Conservation (phyloP, 129 eudicot species). For the Oenanthe sinensis region DNA sequence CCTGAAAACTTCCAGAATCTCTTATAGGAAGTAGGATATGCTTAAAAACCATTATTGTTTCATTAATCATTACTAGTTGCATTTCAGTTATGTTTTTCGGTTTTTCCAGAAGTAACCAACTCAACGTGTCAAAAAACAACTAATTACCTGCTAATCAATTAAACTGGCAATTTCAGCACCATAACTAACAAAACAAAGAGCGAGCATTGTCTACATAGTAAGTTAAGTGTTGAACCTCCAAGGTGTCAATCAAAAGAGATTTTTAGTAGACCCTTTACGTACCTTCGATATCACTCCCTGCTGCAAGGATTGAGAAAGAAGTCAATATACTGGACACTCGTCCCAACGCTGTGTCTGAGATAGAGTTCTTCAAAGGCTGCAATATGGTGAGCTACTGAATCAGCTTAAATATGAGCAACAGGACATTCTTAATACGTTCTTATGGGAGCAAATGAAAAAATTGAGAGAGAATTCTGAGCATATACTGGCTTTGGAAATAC, state of each 20-base stretch:
- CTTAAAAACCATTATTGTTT: not conserved
- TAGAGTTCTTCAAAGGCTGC: slow-evolving; percentile 49
- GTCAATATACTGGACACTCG: slow-evolving; percentile 66
- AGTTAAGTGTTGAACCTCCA: not conserved
- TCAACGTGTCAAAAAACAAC: not conserved
- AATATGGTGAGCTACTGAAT: slow-evolving; percentile 15
- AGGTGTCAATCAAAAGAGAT: not conserved
- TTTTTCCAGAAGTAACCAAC: not conserved
- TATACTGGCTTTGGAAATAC: not conserved
- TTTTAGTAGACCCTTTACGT: slow-evolving; percentile 5
- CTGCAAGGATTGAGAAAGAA: slow-evolving; percentile 45
- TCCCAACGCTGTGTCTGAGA: slow-evolving; percentile 62
- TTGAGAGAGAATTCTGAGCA: not conserved
- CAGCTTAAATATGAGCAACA: slow-evolving; percentile 14
- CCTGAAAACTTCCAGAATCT: not conserved
- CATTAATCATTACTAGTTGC: not conserved
- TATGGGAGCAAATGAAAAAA: not conserved
- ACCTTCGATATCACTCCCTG: slow-evolving; percentile 58
- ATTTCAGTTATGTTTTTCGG: not conserved
- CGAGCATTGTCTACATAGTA: not conserved
- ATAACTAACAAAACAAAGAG: not conserved
- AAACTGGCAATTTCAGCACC: not conserved
- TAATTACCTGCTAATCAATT: not conserved
- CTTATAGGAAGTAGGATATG: not conserved
- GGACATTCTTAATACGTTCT: not conserved